Base-by-base conservation (phyloP, 352 stramenopile genomes). In the Phytophthora pini region DNA sequence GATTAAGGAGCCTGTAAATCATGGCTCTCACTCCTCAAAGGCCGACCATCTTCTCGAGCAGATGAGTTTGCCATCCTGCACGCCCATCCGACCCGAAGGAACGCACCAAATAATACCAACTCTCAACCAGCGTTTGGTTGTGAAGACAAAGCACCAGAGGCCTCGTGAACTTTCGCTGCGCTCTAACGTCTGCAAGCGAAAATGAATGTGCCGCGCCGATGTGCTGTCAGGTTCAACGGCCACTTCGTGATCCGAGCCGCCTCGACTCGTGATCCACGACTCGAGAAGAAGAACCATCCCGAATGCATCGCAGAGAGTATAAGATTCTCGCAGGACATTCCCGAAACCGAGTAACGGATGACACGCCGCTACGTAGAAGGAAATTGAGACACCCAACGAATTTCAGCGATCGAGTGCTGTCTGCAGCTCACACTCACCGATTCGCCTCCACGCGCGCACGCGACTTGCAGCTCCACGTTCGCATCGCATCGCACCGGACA, bases 151-250 rank as follows among this genome's bases (percentile, higher is more conserved):
- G 31, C 31, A 11, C 31, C 11, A 10, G 7, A 34, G 8, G 3
- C 27, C 5, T 31, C 27, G 5, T 6, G 3, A 34, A 34, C 31
- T 0, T 11, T 34, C 31, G 31, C 31, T 34, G 17, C 17, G 17
- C 17, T 20, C 17, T 20, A 20, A 20, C 17, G 17, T 20, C 17
- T 20, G 17, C 17, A 20, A 20, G 17, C 17, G 17, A 2, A 34
- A 34, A 34, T 11, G 31, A 34, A 34, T 9, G 8, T 8, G 6
- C 1, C 31, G 31, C 8, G 11, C 44, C 17, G 36, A 36, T 63
- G 36, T 13, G 29, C 43, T 46, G n/a, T 8, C 31, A 34, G 26
- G 22, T 32, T 69, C 61, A 69, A 69, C 53, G 61, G 53, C 45
- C 45, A 63, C 54, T 40, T 69, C 44, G 24, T n/a, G 13, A 34